Evolutionary conservation across 2,329 filamentous ascomycete species (phyloP), one percentile per base, ranked within the genome.

Genomic region (Colletotrichum noveboracense): DNA sequence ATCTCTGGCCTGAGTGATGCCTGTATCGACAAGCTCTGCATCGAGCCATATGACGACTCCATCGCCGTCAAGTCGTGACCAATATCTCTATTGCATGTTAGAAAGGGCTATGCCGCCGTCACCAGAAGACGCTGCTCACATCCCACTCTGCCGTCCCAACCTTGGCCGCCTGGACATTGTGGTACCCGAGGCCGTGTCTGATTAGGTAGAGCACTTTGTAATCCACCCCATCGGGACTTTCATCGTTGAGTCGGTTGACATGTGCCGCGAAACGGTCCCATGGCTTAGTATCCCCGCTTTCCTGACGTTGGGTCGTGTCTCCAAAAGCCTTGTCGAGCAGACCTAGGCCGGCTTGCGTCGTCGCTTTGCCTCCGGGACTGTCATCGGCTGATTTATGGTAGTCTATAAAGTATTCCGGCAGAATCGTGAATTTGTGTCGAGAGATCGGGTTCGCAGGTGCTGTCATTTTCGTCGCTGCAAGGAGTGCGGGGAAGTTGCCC

Each of bases 71-170:
- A 86, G 81, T 9, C 80, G 82, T 1, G 85, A 85, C 79, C 85
- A 85, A 75, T 85, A 77, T 12, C 79, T 80, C 85, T 85, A 43
- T 3, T 2, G 2, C 0, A n/a, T 2, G 32, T 32, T 34, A 43
- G 13, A 60, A 18, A 13, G n/a, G 32, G 26, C 1, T 7, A 3
- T 2, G 5, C 18, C 74, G 77, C 36, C 28, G n/a, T 62, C n/a
- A 7, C 14, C 30, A 13, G 24, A 18, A 9, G 18, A 12, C 18
- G 10, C 7, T 16, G 79, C 83, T 75, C 77, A 86, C 86, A 80
- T 92, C 89, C 91, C 91, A 93, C 13, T 85, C 88, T 5, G 86
- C 85, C 0, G 87, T 90, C 55, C 90, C 91, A 73, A 91, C 91
- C 78, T 87, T 88, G n/a, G 85, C 83, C 77, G 91, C 88, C 70